phyloP scores from a whole-genome alignment of 1,139 yeast species.

The Suhomyces terraborum region DNA sequence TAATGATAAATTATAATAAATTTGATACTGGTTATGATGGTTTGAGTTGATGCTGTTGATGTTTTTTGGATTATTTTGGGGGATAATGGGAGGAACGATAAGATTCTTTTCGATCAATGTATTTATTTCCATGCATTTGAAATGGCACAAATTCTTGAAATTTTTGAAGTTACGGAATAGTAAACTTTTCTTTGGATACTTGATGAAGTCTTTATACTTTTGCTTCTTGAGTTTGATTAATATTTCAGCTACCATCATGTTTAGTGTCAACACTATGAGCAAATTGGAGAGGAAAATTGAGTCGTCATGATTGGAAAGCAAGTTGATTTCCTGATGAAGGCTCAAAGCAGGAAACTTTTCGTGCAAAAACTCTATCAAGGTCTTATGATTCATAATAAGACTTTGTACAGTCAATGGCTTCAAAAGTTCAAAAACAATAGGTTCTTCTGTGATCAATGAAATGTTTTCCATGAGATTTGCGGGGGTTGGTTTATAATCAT shows the following conservation, averaged over 20 bases:
- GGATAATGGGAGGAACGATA: slow-evolving; percentile 28
- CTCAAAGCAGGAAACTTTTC: slow-evolving; percentile 20
- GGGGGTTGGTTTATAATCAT: slow-evolving; percentile 20
- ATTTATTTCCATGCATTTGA: slow-evolving; percentile 33
- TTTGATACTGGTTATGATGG: slow-evolving; percentile 28
- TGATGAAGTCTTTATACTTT: slow-evolving; percentile 27
- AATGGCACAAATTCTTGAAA: slow-evolving; percentile 31
- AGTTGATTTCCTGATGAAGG: slow-evolving; percentile 21
- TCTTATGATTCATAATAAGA: slow-evolving; percentile 26
- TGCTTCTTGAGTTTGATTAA: slow-evolving; percentile 33
- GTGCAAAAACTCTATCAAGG: slow-evolving; percentile 30
- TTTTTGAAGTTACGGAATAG: slow-evolving; percentile 26
- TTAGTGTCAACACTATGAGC: slow-evolving; percentile 32
- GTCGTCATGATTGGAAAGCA: slow-evolving; percentile 32
- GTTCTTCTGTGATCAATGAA: slow-evolving; percentile 19
- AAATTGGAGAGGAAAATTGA: slow-evolving; percentile 35
- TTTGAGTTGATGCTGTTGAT: slow-evolving; percentile 17
- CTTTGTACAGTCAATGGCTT: slow-evolving; percentile 36
- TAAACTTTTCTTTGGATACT: slow-evolving; percentile 21
- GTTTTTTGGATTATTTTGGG: slow-evolving; percentile 16
- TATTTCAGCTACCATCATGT: slow-evolving; percentile 35
- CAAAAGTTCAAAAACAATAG: slow-evolving; percentile 19
- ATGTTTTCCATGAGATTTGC: slow-evolving; percentile 19
- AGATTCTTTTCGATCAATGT: slow-evolving; percentile 33
- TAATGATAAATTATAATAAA: slow-evolving; percentile 39